Percentiles rank a stretch among this genome's conserved stretches.
phyloP scores from a whole-genome alignment of 2,329 filamentous ascomycete genomes.

The Fulvia fulva region DNA sequence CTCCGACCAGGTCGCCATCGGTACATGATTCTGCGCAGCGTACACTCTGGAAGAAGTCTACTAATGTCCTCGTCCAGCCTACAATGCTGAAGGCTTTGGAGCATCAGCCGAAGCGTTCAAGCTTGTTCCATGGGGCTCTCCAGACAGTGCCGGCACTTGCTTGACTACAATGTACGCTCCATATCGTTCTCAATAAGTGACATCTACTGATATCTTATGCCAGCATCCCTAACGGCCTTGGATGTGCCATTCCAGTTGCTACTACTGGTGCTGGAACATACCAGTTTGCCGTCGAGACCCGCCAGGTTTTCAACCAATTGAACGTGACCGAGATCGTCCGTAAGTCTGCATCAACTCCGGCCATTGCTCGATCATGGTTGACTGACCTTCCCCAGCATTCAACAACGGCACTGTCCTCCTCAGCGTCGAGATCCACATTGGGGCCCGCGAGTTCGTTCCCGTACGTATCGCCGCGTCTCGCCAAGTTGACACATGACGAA shows the following conservation, averaged over 20 bases:
- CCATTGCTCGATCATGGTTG: background rate
- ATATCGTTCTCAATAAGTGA: background rate
- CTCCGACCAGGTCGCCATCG: constrained; percentile 1
- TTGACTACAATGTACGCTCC: constrained; percentile 6
- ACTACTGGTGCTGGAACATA: constrained; percentile 17
- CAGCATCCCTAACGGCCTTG: constrained; percentile 14
- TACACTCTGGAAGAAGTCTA: no score
- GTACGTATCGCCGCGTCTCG: no score
- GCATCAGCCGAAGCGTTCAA: constrained; percentile 4
- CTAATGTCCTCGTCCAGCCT: background rate
- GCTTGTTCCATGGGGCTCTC: constrained; percentile 15
- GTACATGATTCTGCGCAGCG: no score
- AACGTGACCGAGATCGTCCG: background rate
- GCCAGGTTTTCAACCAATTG: constrained; percentile 16
- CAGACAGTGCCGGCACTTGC: constrained; percentile 11
- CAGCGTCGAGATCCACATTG: constrained; percentile 8
- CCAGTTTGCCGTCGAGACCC: constrained; percentile 13
- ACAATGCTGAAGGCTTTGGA: constrained; percentile 7
- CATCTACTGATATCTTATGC: no score
- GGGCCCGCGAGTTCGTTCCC: constrained; percentile 5
- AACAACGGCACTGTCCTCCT: constrained; percentile 13
- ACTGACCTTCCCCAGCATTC: constrained; percentile 3
- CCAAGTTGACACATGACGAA: no score
- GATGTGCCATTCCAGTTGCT: constrained; percentile 14
- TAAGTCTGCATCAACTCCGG: background rate